Evolutionary conservation across 495 filamentous ascomycete genomes (phyloP), one percentile per base, ranked within the genome.

Genomic region (Penicillium waksmanii): DNA sequence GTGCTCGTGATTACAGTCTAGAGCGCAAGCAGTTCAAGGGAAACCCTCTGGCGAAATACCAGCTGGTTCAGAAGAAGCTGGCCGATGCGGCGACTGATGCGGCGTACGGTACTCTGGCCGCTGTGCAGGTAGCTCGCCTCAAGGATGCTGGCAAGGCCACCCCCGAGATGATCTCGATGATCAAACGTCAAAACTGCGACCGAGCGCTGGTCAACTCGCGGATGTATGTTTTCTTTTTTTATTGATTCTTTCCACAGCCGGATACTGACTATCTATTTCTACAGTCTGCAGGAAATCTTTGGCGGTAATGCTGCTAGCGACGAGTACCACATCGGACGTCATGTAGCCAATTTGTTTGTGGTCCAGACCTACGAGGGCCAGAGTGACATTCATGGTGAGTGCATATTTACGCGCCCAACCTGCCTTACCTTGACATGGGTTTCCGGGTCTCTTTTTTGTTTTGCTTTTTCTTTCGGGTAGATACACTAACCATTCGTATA

Each of bases 161-260:
- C 3, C 94, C 95, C 9, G 96, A 98, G 76, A 97, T 97, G 96
- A 96, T 98, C 66, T 93, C 89, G 42, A 96, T 98, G 92, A 87
- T 97, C 67, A 98, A 98, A 81, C 83, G 95, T 62, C 93, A 98
- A 79, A 98, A 98, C 73, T 98, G 96, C 77, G 95, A 98, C 73
- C 83, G 89, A 38, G 93, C 95, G 15, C 76, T 98, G 65, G 75
- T 84, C 12, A 91, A 93, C 67, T 85, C 93, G 31, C 82, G 95
- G 56, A 80, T 82, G 85, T 87, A 77, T 63, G 86, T 75, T 51
- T 58, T 40, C 8, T 57, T 53, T 25, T 58, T 12, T 38, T n/a
- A 5, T 9, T 9, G 19, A 50, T 48, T 50, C 12, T 19, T 51
- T 43, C 13, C 5, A 31, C 27, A 31, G 8, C 27, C 5, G 6